Percentiles rank a stretch among this genome's conserved stretches.
phyloP scores from a whole-genome alignment of 148 eudicot genomes.

The Polygonum maritimum region DNA sequence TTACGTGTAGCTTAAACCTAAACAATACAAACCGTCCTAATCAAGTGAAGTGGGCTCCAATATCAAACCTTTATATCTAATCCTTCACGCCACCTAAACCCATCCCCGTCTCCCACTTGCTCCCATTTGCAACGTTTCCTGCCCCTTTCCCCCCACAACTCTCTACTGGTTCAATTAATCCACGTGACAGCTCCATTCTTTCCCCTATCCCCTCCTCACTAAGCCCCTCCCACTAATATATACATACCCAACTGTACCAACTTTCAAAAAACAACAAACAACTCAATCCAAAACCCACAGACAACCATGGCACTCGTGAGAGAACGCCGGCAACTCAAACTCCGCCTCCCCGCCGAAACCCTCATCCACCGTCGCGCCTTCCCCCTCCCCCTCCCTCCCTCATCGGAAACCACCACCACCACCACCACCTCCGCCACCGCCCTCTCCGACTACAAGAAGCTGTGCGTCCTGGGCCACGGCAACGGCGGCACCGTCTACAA shows the following conservation, averaged over 20 bases:
- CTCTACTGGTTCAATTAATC: background rate
- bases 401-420: slow-evolving; percentile 9
- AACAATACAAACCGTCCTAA: background rate
- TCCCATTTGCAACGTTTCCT: background rate
- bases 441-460: slow-evolving; percentile 42
- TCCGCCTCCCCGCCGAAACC: slow-evolving; percentile 50
- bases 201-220: background rate
- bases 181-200: background rate
- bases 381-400: slow-evolving; percentile 18
- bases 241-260: background rate
- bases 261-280: background rate
- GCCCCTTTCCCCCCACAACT: background rate
- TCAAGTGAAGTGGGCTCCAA: background rate
- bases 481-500: slow-evolving; percentile 88
- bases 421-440: slow-evolving; percentile 16
- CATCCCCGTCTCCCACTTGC: background rate
- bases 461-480: slow-evolving; percentile 67
- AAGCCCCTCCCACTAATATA: background rate
- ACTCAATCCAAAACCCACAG: background rate
- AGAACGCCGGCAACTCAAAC: slow-evolving; percentile 52
- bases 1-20: no score
- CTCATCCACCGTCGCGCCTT: slow-evolving; percentile 37
- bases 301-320: slow-evolving; percentile 26
- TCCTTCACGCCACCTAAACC: background rate
- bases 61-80: background rate